A percentile compares a stretch with the other conserved stretches of the same genome.
Conservation (phyloP, 805 yeast genomes). For the Kuraishia piskuri region DNA sequence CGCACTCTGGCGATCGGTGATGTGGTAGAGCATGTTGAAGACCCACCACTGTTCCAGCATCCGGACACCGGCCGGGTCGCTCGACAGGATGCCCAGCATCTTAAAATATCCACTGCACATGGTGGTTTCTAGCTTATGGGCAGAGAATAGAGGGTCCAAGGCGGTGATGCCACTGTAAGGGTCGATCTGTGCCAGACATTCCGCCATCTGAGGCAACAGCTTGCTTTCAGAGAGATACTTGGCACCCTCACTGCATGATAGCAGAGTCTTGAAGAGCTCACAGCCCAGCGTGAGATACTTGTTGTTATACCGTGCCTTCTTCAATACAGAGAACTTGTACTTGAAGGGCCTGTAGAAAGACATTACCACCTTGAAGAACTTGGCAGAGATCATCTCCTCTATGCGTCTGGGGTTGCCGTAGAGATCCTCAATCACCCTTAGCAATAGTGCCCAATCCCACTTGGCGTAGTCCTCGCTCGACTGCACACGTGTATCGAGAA, state of each 20-base stretch:
- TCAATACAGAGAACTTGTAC: slow-evolving; percentile 57
- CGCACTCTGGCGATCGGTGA: slow-evolving; percentile 43
- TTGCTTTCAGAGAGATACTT: slow-evolving; percentile 63
- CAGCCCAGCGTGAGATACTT: slow-evolving; percentile 68
- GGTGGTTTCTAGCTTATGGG: slow-evolving; percentile 49
- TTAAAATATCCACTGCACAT: slow-evolving; percentile 70
- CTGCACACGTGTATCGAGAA: slow-evolving; percentile 62
- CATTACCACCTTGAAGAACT: slow-evolving; percentile 73
- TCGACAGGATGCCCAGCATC: slow-evolving; percentile 66
- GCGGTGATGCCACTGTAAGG: slow-evolving; percentile 70
- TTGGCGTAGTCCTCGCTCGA: slow-evolving; percentile 68
- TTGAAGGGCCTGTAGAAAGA: slow-evolving; percentile 92
- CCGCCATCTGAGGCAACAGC: slow-evolving; percentile 80
- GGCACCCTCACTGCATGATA: slow-evolving; percentile 58
- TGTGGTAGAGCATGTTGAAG: slow-evolving; percentile 70
- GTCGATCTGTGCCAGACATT: slow-evolving; percentile 78
- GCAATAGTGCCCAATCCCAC: slow-evolving; percentile 83
- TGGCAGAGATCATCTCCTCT: slow-evolving; percentile 75
- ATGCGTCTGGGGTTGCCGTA: slow-evolving; percentile 60
- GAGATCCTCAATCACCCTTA: slow-evolving; percentile 76
- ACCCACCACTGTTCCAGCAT: slow-evolving; percentile 78
- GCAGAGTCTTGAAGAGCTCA: slow-evolving; percentile 57
- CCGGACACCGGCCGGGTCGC: slow-evolving; percentile 50
- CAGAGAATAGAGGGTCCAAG: slow-evolving; percentile 66
- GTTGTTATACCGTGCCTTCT: slow-evolving; percentile 40